Conservation (phyloP, 768 basidiomycete species). For the Arthromyces matolae region DNA sequence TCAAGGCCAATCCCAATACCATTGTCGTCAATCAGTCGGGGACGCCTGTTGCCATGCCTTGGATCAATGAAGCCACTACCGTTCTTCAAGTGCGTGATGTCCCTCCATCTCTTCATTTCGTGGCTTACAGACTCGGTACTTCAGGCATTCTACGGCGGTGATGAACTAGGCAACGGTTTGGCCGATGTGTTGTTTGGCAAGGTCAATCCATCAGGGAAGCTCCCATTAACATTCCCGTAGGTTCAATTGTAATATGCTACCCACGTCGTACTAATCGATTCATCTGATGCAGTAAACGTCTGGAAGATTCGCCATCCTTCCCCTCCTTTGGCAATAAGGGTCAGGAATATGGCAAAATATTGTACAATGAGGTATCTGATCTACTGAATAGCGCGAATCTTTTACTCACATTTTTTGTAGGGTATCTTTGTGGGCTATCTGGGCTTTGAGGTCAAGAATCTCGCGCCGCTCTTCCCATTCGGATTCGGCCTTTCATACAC, state of each 20-base stretch:
- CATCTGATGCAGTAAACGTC: slow-evolving; percentile 36
- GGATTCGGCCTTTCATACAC: slow-evolving; percentile 62
- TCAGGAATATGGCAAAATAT: slow-evolving; percentile 40
- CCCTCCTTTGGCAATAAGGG: slow-evolving; percentile 41
- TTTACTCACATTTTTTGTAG: slow-evolving; percentile 18
- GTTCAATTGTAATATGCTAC: slow-evolving; percentile 10
- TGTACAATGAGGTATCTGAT: slow-evolving; percentile 42
- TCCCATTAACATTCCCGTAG: slow-evolving; percentile 53
- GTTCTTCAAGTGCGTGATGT: slow-evolving; percentile 35
- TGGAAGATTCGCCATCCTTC: slow-evolving; percentile 52
- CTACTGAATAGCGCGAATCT: neutral
- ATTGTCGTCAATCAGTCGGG: slow-evolving; percentile 57
- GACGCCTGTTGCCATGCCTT: slow-evolving; percentile 52
- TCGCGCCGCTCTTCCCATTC: slow-evolving; percentile 50
- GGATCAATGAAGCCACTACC: slow-evolving; percentile 37
- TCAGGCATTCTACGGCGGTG: slow-evolving; percentile 51
- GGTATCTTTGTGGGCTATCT: slow-evolving; percentile 53
- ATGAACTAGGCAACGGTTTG: slow-evolving; percentile 53
- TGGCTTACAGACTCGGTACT: neutral
- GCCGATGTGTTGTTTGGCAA: slow-evolving; percentile 60
- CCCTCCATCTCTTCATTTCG: neutral
- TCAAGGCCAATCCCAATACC: slow-evolving; percentile 50
- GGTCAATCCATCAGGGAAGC: slow-evolving; percentile 55
- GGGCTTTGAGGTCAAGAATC: slow-evolving; percentile 41
- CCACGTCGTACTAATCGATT: neutral